Evolutionary conservation across 2,329 filamentous ascomycete species (phyloP).

Genomic region (Diaporthe amygdali): DNA sequence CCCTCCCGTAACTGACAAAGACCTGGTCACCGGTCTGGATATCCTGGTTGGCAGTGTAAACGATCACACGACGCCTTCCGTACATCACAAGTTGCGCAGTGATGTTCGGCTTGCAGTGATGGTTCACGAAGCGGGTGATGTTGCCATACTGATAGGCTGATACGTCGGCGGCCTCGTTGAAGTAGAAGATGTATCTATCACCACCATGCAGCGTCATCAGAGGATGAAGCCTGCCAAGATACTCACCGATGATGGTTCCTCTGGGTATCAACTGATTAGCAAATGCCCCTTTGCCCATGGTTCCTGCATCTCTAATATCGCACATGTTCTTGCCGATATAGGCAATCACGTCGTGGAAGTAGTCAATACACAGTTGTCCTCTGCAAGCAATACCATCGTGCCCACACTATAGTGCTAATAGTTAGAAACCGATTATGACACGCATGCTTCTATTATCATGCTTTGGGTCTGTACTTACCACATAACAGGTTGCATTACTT

Average conservation of each 20-base stretch:
- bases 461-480: background rate
- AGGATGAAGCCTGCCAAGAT: background rate
- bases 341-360: background rate
- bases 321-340: background rate
- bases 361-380: background rate
- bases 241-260: background rate
- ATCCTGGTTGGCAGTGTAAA: background rate
- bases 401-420: background rate
- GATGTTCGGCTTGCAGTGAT: background rate
- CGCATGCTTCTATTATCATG: too few relatives aligned
- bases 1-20: background rate
- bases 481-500: background rate
- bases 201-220: background rate
- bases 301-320: background rate
- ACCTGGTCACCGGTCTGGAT: background rate
- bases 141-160: background rate
- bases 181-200: background rate
- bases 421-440: background rate
- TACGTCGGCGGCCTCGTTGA: too few relatives aligned
- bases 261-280: background rate
- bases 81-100: background rate
- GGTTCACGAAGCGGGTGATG: background rate
- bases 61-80: background rate
- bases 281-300: background rate
- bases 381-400: background rate